Evolutionary conservation across 208 protist genomes (phyloP).

Genomic region (Wallacemonas sp.): DNA sequence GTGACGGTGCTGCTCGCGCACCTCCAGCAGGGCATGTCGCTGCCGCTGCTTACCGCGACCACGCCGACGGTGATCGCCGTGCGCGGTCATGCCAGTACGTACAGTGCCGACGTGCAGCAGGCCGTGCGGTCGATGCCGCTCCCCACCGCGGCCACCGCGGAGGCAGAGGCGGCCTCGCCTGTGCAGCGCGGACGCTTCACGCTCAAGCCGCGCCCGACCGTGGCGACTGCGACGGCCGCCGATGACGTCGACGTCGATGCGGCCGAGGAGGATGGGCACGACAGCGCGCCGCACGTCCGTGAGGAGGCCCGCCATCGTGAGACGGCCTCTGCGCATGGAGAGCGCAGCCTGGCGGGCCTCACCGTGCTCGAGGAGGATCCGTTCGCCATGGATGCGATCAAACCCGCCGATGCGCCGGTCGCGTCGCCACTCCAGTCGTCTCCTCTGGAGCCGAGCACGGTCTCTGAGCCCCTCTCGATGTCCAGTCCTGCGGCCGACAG

Average conservation of each 20-base stretch:
- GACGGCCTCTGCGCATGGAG: too few relatives aligned
- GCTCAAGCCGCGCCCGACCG: conserved; percentile 28
- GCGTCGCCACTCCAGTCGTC: not conserved
- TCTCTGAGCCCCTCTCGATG: too few relatives aligned
- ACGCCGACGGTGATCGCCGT: conserved; percentile 38
- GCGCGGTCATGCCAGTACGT: conserved; percentile 23
- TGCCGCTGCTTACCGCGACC: conserved; percentile 52
- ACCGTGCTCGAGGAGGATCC: conserved; percentile 16
- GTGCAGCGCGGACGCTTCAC: conserved; percentile 39
- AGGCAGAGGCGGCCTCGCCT: not conserved
- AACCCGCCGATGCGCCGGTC: not conserved
- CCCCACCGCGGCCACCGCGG: not conserved
- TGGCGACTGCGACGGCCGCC: too few relatives aligned
- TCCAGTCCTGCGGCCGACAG: too few relatives aligned
- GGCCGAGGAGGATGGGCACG: not conserved
- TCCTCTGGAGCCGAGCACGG: too few relatives aligned
- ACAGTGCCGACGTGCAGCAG: conserved; percentile 43
- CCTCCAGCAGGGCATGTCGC: conserved; percentile 68
- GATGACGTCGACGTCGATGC: conserved; percentile 8
- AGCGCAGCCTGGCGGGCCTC: too few relatives aligned
- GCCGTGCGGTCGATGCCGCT: conserved; percentile 70
- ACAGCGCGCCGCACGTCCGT: too few relatives aligned
- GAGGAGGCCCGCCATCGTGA: too few relatives aligned
- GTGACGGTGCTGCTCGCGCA: conserved; percentile 70
- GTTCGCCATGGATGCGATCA: conserved; percentile 8